phyloP scores from a whole-genome alignment of 2,329 filamentous ascomycete genomes.

The Botryotinia globosa region DNA sequence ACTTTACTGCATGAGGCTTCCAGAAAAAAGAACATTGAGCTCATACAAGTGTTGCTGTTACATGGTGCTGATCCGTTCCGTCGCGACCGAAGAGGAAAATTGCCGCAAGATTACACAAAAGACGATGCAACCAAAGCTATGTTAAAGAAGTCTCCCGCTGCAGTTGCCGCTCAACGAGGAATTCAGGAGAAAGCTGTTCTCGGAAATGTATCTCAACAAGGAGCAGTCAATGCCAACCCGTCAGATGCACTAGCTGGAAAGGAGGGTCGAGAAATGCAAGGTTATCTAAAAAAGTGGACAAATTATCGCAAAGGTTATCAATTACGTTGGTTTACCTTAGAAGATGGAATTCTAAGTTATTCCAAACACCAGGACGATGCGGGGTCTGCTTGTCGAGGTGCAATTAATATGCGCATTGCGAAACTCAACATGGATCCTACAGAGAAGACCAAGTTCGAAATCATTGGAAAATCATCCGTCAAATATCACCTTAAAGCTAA shows the following conservation, averaged over 20 bases:
- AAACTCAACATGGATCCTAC: constrained; percentile 93
- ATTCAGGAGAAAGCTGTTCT: constrained; percentile 98
- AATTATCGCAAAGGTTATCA: constrained; percentile 98
- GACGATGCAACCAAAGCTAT: constrained; percentile 87
- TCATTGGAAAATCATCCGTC: constrained; percentile 95
- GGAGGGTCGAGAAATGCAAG: constrained; percentile 95
- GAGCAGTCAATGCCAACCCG: constrained; percentile 50
- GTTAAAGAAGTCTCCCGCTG: constrained; percentile 90
- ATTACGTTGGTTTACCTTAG: constrained; percentile 93
- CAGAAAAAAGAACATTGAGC: constrained; percentile 76
- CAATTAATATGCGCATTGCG: constrained; percentile 98
- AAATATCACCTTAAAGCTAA: constrained; percentile 98
- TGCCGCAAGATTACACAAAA: constrained; percentile 94
- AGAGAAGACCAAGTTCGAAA: constrained; percentile 97
- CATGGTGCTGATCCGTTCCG: constrained; percentile 96
- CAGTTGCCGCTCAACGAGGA: constrained; percentile 87
- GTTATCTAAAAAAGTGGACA: constrained; percentile 98
- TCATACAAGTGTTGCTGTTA: constrained; percentile 86
- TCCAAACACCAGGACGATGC: constrained; percentile 99
- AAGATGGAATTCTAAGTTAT: constrained; percentile 96
- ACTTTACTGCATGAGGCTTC: constrained; percentile 93
- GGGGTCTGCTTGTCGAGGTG: constrained; percentile 90
- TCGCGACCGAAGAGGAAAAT: constrained; percentile 88
- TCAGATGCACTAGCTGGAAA: constrained; percentile 68
- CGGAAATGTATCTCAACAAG: constrained; percentile 62